These are phyloP conservation scores for Gelatoporia subvermispora DNA, from an alignment of 768 basidiomycete genomes.

Conservation along the genomic window DNA sequence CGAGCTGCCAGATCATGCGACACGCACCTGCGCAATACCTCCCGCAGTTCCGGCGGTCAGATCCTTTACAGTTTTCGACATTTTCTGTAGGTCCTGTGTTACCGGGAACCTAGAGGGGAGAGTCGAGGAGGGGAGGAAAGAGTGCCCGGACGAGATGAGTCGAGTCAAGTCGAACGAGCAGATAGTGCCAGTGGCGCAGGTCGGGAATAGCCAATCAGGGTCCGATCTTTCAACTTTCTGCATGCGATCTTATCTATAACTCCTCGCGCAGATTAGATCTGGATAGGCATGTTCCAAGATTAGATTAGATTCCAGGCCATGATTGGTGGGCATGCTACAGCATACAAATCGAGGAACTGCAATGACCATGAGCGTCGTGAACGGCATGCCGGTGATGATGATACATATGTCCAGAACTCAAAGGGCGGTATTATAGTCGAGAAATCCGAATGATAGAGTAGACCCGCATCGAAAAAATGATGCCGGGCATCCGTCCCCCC, in stretches of 20 bases:
- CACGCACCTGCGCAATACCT: conserved; percentile 75
- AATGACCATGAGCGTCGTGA: not conserved
- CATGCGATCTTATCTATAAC: conserved; percentile 1
- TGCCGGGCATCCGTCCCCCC: conserved; percentile 6
- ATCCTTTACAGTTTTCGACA: conserved; percentile 75
- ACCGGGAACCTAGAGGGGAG: not conserved
- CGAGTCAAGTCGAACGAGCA: conserved; percentile 13
- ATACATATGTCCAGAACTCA: no score
- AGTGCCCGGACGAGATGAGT: conserved; percentile 4
- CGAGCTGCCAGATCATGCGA: not conserved
- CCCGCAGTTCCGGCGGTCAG: conserved; percentile 87
- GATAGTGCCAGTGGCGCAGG: conserved; percentile 6
- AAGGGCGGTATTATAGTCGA: conserved; percentile 11
- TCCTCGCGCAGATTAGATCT: no score
- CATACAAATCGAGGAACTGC: no score
- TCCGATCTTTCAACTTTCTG: conserved; percentile 9
- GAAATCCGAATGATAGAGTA: conserved; percentile 14
- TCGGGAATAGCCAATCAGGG: conserved; percentile 15
- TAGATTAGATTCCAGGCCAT: conserved; percentile 6
- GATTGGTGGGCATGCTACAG: not conserved
- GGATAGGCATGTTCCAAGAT: no score
- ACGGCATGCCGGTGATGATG: conserved; percentile 4
- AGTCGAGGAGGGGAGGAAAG: not conserved
- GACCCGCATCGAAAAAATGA: conserved; percentile 11
- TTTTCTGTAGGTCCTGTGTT: conserved; percentile 9